Evolutionary conservation across 2,329 filamentous ascomycete species (phyloP).

Genomic region (Aspergillus costaricaensis): DNA sequence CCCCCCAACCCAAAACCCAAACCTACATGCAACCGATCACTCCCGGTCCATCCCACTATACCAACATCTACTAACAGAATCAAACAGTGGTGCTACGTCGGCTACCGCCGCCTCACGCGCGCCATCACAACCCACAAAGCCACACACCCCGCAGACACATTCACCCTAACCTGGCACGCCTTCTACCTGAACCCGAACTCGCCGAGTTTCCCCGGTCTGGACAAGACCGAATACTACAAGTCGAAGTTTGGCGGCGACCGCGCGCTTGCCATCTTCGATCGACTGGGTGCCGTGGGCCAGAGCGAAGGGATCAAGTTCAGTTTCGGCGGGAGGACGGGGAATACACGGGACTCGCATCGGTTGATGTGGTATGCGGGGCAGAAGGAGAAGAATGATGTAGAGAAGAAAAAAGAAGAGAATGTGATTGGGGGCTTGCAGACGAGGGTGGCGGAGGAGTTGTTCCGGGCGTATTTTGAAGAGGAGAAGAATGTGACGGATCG

Average conservation of each 20-base stretch:
- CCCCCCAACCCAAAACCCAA: no score
- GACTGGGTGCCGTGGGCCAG: slow-evolving; percentile 60
- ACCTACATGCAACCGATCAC: no score
- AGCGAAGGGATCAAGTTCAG: slow-evolving; percentile 72
- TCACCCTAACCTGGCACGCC: slow-evolving; percentile 72
- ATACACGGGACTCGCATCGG: slow-evolving; percentile 77
- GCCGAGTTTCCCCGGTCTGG: slow-evolving; percentile 52
- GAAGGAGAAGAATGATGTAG: slow-evolving; percentile 39
- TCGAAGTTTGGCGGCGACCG: slow-evolving; percentile 67
- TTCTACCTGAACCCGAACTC: slow-evolving; percentile 76
- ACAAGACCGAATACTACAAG: slow-evolving; percentile 61
- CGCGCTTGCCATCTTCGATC: slow-evolving; percentile 57
- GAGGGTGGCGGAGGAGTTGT: slow-evolving; percentile 62
- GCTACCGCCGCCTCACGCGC: slow-evolving; percentile 71
- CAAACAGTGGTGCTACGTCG: slow-evolving; percentile 69
- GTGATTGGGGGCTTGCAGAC: slow-evolving; percentile 56
- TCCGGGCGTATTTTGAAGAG: slow-evolving; percentile 67
- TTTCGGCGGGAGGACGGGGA: slow-evolving; percentile 70
- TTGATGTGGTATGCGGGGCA: slow-evolving; percentile 68
- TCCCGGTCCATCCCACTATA: slow-evolving; percentile 6
- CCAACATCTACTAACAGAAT: slow-evolving; percentile 16
- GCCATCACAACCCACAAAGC: slow-evolving; percentile 69
- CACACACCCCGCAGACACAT: slow-evolving; percentile 67
- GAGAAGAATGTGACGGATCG: slow-evolving; percentile 64
- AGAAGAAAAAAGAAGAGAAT: slow-evolving; percentile 24